Conservation (phyloP, 1,284 basidiomycete species). For the Acaromyces ingoldii region DNA sequence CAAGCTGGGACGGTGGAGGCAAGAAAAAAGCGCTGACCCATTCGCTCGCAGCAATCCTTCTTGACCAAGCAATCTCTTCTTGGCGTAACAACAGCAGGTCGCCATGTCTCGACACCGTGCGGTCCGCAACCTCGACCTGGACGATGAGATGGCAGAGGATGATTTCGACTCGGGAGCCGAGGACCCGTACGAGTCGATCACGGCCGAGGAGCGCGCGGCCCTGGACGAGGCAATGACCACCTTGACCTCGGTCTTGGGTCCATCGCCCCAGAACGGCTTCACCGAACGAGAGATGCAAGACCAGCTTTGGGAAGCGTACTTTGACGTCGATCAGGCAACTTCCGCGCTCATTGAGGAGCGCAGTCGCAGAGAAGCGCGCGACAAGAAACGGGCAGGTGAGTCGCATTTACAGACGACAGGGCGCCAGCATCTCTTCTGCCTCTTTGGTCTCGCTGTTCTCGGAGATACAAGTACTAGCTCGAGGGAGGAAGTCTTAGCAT, state of each 20-base stretch:
- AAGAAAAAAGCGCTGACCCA: too few relatives aligned
- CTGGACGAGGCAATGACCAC: slow-evolving; percentile 31
- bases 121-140: slow-evolving; percentile 79
- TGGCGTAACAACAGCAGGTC: too few relatives aligned
- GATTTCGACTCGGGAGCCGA: slow-evolving; percentile 56
- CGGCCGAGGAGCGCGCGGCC: slow-evolving; percentile 32
- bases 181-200: slow-evolving; percentile 32
- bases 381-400: slow-evolving; percentile 35
- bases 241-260: slow-evolving; percentile 36
- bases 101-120: slow-evolving; percentile 65
- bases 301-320: slow-evolving; percentile 81
- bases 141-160: slow-evolving; percentile 65
- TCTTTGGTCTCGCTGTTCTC: too few relatives aligned
- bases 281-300: slow-evolving; percentile 62
- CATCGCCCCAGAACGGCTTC: slow-evolving; percentile 25
- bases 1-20: too few relatives aligned
- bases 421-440: too few relatives aligned
- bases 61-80: too few relatives aligned
- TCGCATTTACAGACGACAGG: too few relatives aligned
- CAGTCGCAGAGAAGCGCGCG: slow-evolving; percentile 28
- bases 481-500: too few relatives aligned
- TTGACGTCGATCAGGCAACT: slow-evolving; percentile 74
- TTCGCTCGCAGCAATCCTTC: too few relatives aligned
- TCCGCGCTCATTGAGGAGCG: slow-evolving; percentile 59
- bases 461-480: too few relatives aligned